Evolutionary conservation across 148 eudicot genomes (phyloP).

Genomic region (Beta vulgaris): DNA sequence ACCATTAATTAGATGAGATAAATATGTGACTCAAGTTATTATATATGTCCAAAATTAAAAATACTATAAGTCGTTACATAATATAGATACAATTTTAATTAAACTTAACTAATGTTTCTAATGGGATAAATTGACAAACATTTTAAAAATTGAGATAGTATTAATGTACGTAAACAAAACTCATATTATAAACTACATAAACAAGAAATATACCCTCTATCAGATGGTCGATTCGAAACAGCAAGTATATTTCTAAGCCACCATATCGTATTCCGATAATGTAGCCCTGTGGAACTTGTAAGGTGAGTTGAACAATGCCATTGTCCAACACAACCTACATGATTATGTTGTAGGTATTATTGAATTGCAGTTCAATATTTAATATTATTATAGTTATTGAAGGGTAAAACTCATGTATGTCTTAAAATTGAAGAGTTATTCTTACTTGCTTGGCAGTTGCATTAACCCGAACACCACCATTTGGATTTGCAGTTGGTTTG

Average conservation of each 20-base stretch:
- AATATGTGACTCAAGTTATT: too few relatives aligned
- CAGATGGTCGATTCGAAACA: conserved; percentile 19
- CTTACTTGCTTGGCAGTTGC: conserved; percentile 15
- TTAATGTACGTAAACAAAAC: not conserved
- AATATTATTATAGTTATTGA: too few relatives aligned
- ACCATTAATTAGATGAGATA: not conserved
- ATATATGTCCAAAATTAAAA: too few relatives aligned
- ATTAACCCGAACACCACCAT: conserved; percentile 12
- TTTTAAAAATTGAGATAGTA: too few relatives aligned
- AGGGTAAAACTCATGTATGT: too few relatives aligned
- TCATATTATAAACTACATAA: too few relatives aligned
- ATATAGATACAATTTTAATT: not conserved
- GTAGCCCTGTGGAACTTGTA: conserved; percentile 43
- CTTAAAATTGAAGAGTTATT: too few relatives aligned
- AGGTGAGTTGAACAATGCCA: conserved; percentile 41
- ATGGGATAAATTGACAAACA: too few relatives aligned
- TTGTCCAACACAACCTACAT: conserved; percentile 54
- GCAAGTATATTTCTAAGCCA: conserved; percentile 49
- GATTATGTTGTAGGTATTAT: too few relatives aligned
- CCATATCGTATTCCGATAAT: conserved; percentile 35
- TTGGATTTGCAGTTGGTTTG: not conserved
- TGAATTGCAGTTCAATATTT: too few relatives aligned
- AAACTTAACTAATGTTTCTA: too few relatives aligned
- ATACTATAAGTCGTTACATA: too few relatives aligned
- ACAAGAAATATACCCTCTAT: conserved; percentile 59